Evolutionary conservation across 2,329 filamentous ascomycete species (phyloP), one percentile per base, ranked within the genome.

Genomic region (Sarocladiaceae sp.): DNA sequence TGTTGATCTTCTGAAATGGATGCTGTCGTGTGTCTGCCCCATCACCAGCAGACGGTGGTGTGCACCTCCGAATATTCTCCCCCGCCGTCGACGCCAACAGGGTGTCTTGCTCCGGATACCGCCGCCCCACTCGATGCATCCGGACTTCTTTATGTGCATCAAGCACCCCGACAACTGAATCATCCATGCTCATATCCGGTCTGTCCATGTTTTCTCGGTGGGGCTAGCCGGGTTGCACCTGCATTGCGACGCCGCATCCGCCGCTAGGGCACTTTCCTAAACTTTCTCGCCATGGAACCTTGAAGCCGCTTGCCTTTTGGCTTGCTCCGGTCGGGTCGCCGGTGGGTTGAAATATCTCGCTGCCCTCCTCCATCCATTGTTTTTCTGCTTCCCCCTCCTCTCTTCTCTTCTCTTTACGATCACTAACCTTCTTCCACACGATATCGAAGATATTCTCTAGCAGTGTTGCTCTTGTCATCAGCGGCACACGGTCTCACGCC

Each of bases 151-250:
- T 33, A 48, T 11, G 44, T 48, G 44, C 25, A 48, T 48, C 44
- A 48, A 33, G 3, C 4, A 17, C 26, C 28, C 26, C 44, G 18
- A 4, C 26, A 31, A 48, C 44, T 48, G 44, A 48, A 33, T 31
- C 44, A 48, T 48, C 44, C 44, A 48, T 48, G 44, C 44, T 25
- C 44, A 25, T 48, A 48, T 48, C 44, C 44, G 44, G 44, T 48
- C 44, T 48, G 31, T 48, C 44, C 44, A 48, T 29, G 44, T 33
- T 48, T 48, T 48, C 33, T 28, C 11, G 44, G 31, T 25, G 44
- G 44, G 25, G 26, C 20, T 17, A 11, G 15, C 44, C 44, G 44
- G 44, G 44, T 20, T 31, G 44, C 44, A 48, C 44, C 44, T 48
- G 44, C 44, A 48, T 48, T 48, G 44, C 44, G 26, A 48, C 44